Conservation (phyloP, 306 rosid species). For the Vigna hirtella region DNA sequence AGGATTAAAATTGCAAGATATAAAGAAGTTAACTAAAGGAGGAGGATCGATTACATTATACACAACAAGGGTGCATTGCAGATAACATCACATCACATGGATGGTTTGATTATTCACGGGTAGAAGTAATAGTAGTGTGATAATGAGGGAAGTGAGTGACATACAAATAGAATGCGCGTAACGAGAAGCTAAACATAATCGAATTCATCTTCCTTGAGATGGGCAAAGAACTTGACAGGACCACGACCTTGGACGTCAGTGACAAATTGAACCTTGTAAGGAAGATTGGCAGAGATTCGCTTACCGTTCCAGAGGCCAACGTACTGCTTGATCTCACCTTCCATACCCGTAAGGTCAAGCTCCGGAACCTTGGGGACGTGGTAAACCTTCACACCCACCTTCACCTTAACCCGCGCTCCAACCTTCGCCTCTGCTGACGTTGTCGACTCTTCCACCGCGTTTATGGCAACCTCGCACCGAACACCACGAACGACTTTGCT, state of each 20-base stretch:
- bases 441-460: conserved; percentile 48
- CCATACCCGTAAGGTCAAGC: conserved; percentile 71
- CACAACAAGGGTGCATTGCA: conserved; percentile 18
- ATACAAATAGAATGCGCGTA: too few species aligned
- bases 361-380: conserved; percentile 83
- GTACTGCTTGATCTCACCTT: conserved; percentile 85
- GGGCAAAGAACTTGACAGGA: conserved; percentile 80
- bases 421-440: conserved; percentile 47
- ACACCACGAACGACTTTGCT: conserved; percentile 16
- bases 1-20: not conserved
- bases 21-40: not conserved
- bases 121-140: not conserved
- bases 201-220: conserved; percentile 92
- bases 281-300: conserved; percentile 86
- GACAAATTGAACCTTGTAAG: conserved; percentile 77
- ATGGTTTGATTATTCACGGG: not conserved
- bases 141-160: not conserved
- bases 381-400: conserved; percentile 78
- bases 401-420: conserved; percentile 85
- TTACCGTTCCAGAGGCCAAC: conserved; percentile 88
- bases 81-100: not conserved
- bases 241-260: conserved; percentile 78
- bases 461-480: conserved; percentile 57
- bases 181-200: conserved; percentile 42
- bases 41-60: conserved; percentile 29